Base-by-base conservation (phyloP, 768 basidiomycete species). In the Phylloporus sp. region DNA sequence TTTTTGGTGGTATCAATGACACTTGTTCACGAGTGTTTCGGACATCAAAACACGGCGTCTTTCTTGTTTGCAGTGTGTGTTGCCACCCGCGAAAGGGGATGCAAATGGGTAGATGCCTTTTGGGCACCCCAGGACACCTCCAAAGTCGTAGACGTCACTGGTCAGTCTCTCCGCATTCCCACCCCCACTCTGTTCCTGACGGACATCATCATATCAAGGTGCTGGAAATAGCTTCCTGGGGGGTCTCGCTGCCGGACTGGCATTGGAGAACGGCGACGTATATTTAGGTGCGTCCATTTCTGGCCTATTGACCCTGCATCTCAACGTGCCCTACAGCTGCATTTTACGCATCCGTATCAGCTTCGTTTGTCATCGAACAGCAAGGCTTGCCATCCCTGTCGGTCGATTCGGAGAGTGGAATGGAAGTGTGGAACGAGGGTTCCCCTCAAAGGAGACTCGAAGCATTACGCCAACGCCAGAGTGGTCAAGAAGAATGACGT, bases 171-270 rank as follows among this genome's bases (percentile, higher is more conserved):
- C 42, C 40, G 4, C 35, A 23, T 48, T 43, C 43, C 45, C 35
- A 50, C 48, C 34, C 20, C 42, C 16, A 32, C 28, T 13, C n/a
- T 47, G 35, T 34, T 29, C 38, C 52, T 49, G 50, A 43, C 9
- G 12, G 11, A 47, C 43, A 35, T 27, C 12, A 7, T 29, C 47
- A 54, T n/a, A n/a, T 32, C 22, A 56, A 91, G 90, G 93, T 39
- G 92, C 91, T n/a, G 93, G 93, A 15, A 95, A 95, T 66, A 79
- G 82, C 53, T 95, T 95, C 67, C 74, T 95, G 22, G 91, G 91
- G 13, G 91, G 91, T 6, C 75, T 94, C 13, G 82, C 82, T 11
- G 91, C 89, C 18, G 91, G 91, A 0, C 65, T 93, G 45, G 56
- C 70, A 18, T 59, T 82, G 45, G 71, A 77, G 39, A 61, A 76